These are phyloP conservation scores for Deinandra increscens DNA, from an alignment of 129 eudicot genomes.

Conservation along the genomic window DNA sequence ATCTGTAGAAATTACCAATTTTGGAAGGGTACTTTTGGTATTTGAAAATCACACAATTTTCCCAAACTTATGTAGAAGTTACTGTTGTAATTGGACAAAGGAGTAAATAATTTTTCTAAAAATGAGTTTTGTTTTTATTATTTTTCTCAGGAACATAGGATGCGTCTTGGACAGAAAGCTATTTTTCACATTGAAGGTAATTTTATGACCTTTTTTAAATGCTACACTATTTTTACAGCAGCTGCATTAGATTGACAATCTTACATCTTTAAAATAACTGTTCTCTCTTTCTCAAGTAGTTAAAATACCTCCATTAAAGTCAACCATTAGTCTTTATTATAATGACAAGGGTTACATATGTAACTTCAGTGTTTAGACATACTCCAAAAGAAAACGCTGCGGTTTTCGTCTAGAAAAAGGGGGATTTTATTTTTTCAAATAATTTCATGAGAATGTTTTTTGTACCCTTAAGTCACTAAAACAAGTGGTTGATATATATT, in stretches of 20 bases:
- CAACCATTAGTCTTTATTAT: neutral
- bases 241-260: neutral
- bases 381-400: neutral
- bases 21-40: neutral
- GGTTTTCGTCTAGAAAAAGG: neutral
- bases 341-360: slow-evolving; percentile 2
- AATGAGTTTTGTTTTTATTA: slow-evolving; percentile 15
- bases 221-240: neutral
- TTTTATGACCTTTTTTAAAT: neutral
- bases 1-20: neutral
- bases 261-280: neutral
- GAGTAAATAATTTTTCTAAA: neutral
- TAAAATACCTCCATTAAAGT: neutral
- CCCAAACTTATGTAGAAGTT: neutral
- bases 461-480: neutral
- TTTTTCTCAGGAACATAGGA: slow-evolving; percentile 76
- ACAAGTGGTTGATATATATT: neutral
- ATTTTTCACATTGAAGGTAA: slow-evolving; percentile 98
- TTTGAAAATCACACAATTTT: neutral
- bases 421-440: neutral
- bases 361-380: neutral
- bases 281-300: neutral
- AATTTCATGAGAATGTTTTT: neutral
- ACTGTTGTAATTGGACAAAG: slow-evolving; percentile 4
- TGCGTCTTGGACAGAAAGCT: slow-evolving; percentile 98